These are phyloP conservation scores for Taiwanofungus camphoratus DNA, from an alignment of 1,284 basidiomycete genomes.

Conservation along the genomic window DNA sequence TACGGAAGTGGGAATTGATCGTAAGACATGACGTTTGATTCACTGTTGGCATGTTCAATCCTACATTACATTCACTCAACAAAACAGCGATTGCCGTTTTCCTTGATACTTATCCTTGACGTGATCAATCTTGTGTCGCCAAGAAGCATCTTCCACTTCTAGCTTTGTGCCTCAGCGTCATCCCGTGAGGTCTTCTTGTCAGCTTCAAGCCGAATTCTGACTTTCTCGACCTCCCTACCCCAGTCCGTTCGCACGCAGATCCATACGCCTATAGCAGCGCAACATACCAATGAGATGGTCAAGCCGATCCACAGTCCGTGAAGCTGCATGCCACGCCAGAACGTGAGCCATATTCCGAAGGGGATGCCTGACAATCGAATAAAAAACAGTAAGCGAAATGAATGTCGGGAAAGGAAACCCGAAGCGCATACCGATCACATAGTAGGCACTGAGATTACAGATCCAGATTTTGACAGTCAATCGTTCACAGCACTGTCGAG, in stretches of 20 bases:
- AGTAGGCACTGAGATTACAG: constrained; percentile 58
- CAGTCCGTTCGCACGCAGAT: constrained; percentile 56
- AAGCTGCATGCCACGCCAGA: constrained; percentile 43
- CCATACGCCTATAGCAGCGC: constrained; percentile 41
- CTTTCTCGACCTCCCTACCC: constrained; percentile 56
- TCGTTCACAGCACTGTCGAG: too few species aligned
- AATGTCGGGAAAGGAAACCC: not conserved
- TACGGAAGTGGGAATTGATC: too few species aligned
- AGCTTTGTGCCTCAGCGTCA: constrained; percentile 12
- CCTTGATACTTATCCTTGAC: too few species aligned
- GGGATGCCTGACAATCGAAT: constrained; percentile 44
- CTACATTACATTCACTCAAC: too few species aligned
- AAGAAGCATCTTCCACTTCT: too few species aligned
- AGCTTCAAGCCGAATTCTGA: constrained; percentile 39
- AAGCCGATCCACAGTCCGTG: constrained; percentile 66
- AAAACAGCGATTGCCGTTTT: too few species aligned
- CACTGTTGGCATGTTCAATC: too few species aligned
- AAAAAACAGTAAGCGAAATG: not conserved
- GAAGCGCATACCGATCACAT: constrained; percentile 42
- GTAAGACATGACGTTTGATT: too few species aligned
- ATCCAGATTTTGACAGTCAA: too few species aligned
- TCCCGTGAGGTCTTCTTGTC: constrained; percentile 17
- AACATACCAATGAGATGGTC: constrained; percentile 54
- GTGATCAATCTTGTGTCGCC: too few species aligned
- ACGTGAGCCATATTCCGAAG: constrained; percentile 59